Percentiles rank a stretch among this genome's conserved stretches.
Conservation (phyloP, 2,329 filamentous ascomycete species). For the Plectosphaerella sp. region DNA sequence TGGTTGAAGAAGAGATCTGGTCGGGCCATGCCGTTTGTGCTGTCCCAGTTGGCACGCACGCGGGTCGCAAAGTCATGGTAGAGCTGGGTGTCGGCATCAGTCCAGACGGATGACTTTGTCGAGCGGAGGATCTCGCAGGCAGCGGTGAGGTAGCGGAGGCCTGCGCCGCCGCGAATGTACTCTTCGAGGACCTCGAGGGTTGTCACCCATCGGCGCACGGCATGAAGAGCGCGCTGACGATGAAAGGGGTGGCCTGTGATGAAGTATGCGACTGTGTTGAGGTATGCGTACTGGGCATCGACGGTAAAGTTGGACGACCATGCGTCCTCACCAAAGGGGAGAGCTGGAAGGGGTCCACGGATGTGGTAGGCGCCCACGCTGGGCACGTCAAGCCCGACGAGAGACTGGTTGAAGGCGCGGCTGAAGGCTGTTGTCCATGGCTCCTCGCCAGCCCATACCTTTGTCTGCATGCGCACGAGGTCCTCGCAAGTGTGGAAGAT, state of each 20-base stretch:
- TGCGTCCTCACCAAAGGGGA: slow-evolving; percentile 26
- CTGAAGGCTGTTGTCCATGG: slow-evolving; percentile 23
- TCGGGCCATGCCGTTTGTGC: not conserved
- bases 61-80: not conserved
- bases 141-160: not conserved
- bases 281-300: slow-evolving; percentile 35
- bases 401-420: not conserved
- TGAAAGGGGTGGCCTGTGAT: not conserved
- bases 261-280: slow-evolving; percentile 1
- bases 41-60: not conserved
- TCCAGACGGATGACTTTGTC: not conserved
- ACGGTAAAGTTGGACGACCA: slow-evolving; percentile 23
- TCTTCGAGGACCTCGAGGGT: not conserved
- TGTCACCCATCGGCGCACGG: not conserved
- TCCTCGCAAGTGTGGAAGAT: slow-evolving; percentile 29
- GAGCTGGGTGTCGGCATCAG: not conserved
- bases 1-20: slow-evolving; percentile 27
- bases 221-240: not conserved
- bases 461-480: slow-evolving; percentile 32
- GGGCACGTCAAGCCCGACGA: slow-evolving; percentile 23
- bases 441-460: slow-evolving; percentile 20
- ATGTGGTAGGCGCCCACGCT: slow-evolving; percentile 20
- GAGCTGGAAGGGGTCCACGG: slow-evolving; percentile 21
- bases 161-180: not conserved
- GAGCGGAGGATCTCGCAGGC: not conserved